phyloP scores from a whole-genome alignment of 345 rosid genomes.

The Geranium rotundifolium region DNA sequence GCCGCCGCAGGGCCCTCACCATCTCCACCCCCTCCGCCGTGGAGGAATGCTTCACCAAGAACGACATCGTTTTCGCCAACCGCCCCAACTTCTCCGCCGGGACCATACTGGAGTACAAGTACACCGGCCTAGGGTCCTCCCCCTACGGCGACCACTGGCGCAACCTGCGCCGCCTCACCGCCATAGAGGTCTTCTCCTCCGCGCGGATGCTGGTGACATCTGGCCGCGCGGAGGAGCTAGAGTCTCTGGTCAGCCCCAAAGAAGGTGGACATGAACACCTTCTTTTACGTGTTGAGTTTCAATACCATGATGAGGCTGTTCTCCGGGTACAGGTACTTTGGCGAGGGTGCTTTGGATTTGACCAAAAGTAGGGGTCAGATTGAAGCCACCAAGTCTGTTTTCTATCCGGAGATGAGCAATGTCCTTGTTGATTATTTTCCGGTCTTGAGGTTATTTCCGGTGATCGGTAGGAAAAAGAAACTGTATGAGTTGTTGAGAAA shows the following conservation, averaged over 20 bases:
- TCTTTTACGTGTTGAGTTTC: not conserved
- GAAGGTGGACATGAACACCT: not conserved
- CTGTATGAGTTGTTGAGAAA: not conserved
- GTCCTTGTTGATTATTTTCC: constrained; percentile 2
- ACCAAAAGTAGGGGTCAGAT: not conserved
- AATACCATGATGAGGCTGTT: constrained; percentile 8
- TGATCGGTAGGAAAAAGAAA: constrained; percentile 1
- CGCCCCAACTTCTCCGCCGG: not conserved
- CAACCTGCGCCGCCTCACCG: constrained; percentile 6
- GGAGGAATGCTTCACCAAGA: constrained; percentile 6
- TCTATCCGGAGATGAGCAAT: not conserved
- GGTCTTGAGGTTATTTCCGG: not conserved
- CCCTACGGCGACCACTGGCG: constrained; percentile 6
- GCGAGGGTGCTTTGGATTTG: not conserved
- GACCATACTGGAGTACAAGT: constrained; percentile 3
- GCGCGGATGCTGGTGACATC: not conserved
- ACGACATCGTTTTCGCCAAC: constrained; percentile 1
- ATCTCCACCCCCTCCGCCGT: constrained; percentile 2
- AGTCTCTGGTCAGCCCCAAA: not conserved
- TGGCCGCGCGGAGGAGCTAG: constrained; percentile 1
- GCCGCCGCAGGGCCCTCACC: not conserved
- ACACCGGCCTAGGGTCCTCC: not conserved
- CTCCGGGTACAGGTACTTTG: constrained; percentile 7
- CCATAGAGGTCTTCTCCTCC: constrained; percentile 3
- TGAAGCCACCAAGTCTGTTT: not conserved